A percentile compares a stretch with the other conserved stretches of the same genome.
phyloP scores from a whole-genome alignment of 768 basidiomycete genomes.

The Hortiboletus flavorubellus region DNA sequence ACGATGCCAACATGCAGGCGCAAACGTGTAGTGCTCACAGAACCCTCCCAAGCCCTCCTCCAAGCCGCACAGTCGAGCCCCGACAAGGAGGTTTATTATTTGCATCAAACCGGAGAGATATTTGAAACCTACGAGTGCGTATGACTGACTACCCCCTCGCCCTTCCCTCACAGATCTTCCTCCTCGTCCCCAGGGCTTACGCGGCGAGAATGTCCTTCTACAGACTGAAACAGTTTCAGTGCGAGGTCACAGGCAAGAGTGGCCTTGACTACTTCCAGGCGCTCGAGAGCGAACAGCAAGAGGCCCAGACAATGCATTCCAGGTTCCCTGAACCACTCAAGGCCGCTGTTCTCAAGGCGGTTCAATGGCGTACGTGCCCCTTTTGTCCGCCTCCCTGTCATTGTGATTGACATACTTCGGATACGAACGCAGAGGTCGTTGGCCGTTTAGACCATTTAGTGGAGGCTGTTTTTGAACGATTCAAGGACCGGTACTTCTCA shows the following conservation, averaged over 20 bases:
- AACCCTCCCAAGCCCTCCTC: conserved; percentile 70
- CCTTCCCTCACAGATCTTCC: conserved; percentile 21
- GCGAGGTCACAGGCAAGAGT: conserved; percentile 95
- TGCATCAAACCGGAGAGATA: conserved; percentile 94
- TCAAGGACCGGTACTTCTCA: conserved; percentile 91
- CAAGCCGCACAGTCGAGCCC: conserved; percentile 62
- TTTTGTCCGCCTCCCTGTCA: conserved; percentile 15
- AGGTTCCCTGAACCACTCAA: conserved; percentile 93
- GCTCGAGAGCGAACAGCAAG: conserved; percentile 84
- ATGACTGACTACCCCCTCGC: conserved; percentile 21
- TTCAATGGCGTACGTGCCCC: conserved; percentile 90
- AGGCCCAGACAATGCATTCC: conserved; percentile 84
- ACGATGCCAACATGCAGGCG: conserved; percentile 85
- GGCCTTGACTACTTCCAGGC: conserved; percentile 94
- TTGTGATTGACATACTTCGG: conserved; percentile 11
- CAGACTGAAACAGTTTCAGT: conserved; percentile 90
- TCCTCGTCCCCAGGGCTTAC: conserved; percentile 53
- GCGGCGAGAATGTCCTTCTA: conserved; percentile 93
- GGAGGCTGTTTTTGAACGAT: conserved; percentile 92
- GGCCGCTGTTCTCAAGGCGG: conserved; percentile 82
- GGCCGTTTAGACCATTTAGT: conserved; percentile 94
- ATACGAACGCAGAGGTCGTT: conserved; percentile 73
- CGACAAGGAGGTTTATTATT: conserved; percentile 81
- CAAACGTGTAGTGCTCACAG: conserved; percentile 86
- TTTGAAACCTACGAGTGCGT: conserved; percentile 94